A percentile compares a stretch with the other conserved stretches of the same genome.
These are phyloP conservation scores for Solanum clarkiae DNA, from an alignment of 257 asterid genomes.

Conservation along the genomic window DNA sequence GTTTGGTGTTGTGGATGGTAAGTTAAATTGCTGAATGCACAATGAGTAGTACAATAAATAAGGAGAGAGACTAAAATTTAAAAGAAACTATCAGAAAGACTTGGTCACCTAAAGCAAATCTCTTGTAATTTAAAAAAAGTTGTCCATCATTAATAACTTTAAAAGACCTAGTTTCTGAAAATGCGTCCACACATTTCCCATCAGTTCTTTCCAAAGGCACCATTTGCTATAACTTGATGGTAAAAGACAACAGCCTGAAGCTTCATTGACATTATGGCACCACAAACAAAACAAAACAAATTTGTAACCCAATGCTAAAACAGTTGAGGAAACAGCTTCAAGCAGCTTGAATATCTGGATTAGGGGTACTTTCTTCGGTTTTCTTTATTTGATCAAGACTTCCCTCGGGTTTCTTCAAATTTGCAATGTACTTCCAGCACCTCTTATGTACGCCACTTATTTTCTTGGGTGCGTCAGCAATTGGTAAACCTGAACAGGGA, in stretches of 20 bases:
- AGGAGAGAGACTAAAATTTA: background rate
- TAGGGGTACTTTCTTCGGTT: constrained; percentile 22
- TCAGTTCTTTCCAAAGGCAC: background rate
- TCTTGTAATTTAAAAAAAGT: background rate
- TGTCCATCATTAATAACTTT: background rate
- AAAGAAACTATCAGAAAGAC: background rate
- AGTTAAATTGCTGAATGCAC: background rate
- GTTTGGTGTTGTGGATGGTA: background rate
- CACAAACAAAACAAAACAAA: background rate
- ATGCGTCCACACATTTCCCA: background rate
- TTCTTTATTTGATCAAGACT: constrained; percentile 8
- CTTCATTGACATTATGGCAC: background rate
- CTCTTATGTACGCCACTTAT: constrained; percentile 94
- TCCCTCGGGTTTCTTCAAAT: constrained; percentile 21
- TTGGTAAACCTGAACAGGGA: constrained; percentile 2
- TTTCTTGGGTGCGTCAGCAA: constrained; percentile 85
- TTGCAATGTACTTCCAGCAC: constrained; percentile 76
- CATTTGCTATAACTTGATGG: background rate
- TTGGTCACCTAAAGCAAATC: background rate
- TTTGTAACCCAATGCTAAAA: background rate
- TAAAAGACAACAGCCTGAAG: background rate
- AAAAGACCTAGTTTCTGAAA: background rate
- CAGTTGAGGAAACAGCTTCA: constrained; percentile 12
- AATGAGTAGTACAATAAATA: background rate
- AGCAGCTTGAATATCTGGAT: constrained; percentile 28